Conservation (phyloP, 2,329 filamentous ascomycete species). For the Paecilomyces sp. region DNA sequence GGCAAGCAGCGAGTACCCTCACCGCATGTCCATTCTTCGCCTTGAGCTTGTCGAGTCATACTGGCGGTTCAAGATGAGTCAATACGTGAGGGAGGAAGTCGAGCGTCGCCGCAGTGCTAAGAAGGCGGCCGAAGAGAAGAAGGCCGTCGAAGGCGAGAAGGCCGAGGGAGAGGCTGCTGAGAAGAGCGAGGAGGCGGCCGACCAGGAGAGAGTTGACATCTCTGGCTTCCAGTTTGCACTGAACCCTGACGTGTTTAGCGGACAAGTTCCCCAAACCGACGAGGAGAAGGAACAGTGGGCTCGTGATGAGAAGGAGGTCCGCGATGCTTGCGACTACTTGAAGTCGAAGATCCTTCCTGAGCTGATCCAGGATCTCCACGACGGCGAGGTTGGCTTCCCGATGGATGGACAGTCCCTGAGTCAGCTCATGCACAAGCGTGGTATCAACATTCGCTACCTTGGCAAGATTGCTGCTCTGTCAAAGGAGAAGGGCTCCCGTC, state of each 20-base stretch:
- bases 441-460: conserved; percentile 95
- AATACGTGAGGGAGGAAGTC: conserved; percentile 77
- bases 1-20: conserved; percentile 64
- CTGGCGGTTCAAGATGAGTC: conserved; percentile 76
- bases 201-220: conserved; percentile 70
- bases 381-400: conserved; percentile 91
- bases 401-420: conserved; percentile 96
- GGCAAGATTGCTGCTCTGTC: conserved; percentile 70
- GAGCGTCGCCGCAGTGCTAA: conserved; percentile 50
- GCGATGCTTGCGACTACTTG: conserved; percentile 73
- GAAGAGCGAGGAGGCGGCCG: conserved; percentile 31
- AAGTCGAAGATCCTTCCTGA: conserved; percentile 73
- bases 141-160: conserved; percentile 29
- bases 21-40: conserved; percentile 90
- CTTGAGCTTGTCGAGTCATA: conserved; percentile 85
- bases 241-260: conserved; percentile 93
- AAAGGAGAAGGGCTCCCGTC: conserved; percentile 58
- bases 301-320: conserved; percentile 81
- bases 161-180: conserved; percentile 32
- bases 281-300: conserved; percentile 79
- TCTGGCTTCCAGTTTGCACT: conserved; percentile 80
- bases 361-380: conserved; percentile 76
- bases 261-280: conserved; percentile 80
- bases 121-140: conserved; percentile 30
- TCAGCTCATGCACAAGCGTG: conserved; percentile 85